phyloP scores from a whole-genome alignment of 1,139 yeast species.

The Arxiozyma slooffiae region DNA sequence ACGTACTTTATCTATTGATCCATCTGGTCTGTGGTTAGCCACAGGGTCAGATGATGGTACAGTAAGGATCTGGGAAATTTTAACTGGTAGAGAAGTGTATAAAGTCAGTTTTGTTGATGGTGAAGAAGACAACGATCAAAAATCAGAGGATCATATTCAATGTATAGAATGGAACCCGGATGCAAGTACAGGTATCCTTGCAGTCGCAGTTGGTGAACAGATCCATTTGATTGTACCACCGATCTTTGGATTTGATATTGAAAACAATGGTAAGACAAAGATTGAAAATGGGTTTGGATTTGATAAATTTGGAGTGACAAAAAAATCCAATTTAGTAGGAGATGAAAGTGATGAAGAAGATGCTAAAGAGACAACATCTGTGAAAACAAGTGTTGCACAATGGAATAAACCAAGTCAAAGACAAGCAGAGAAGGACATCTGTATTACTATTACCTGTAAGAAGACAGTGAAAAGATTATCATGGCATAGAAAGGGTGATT shows the following conservation, averaged over 20 bases:
- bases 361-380: constrained; percentile 28
- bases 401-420: constrained; percentile 74
- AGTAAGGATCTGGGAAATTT: constrained; percentile 90
- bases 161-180: constrained; percentile 88
- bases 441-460: constrained; percentile 58
- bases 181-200: constrained; percentile 59
- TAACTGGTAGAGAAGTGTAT: constrained; percentile 90
- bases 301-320: constrained; percentile 59
- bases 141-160: constrained; percentile 66
- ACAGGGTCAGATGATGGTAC: constrained; percentile 97
- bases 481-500: constrained; percentile 98
- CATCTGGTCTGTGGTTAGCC: constrained; percentile 88
- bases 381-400: constrained; percentile 52
- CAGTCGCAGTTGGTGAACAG: constrained; percentile 75
- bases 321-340: constrained; percentile 39
- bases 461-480: constrained; percentile 72
- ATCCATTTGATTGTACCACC: constrained; percentile 80
- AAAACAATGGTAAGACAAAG: constrained; percentile 66
- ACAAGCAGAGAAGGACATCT: constrained; percentile 59
- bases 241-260: constrained; percentile 77
- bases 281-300: constrained; percentile 91
- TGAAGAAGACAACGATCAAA: constrained; percentile 32
- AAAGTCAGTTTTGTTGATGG: constrained; percentile 42
- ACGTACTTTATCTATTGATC: constrained; percentile 75
- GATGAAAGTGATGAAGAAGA: constrained; percentile 35